These are phyloP conservation scores for Globisporangium middletonii DNA, from an alignment of 352 stramenopile genomes.

Conservation along the genomic window DNA sequence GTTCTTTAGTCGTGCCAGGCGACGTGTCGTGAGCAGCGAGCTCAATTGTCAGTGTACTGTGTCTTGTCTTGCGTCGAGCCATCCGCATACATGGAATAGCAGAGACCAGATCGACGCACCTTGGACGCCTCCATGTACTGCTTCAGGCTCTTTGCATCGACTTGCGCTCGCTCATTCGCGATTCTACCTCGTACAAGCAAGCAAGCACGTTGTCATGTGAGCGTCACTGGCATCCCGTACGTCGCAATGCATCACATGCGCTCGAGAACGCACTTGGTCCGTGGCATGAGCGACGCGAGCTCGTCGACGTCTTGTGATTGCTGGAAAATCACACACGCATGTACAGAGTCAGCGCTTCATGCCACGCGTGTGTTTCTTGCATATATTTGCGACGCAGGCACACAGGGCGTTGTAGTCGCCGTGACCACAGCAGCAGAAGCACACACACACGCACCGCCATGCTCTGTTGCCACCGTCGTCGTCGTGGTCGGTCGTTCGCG, in stretches of 20 bases:
- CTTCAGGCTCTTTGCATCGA: conserved; percentile 47
- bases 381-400: too few species aligned
- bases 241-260: not conserved
- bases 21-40: too few species aligned
- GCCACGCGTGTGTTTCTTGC: too few species aligned
- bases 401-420: too few species aligned
- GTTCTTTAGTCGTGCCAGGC: too few species aligned
- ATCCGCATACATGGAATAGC: too few species aligned
- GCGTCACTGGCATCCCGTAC: not conserved
- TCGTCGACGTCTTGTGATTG: conserved; percentile 31
- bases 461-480: not conserved
- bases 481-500: not conserved
- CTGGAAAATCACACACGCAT: not conserved
- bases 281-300: conserved; percentile 63
- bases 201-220: not conserved
- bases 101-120: conserved; percentile 3
- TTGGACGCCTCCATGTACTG: conserved; percentile 56
- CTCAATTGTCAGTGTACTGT: too few species aligned
- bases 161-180: conserved; percentile 32
- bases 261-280: conserved; percentile 39
- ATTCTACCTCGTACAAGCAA: conserved; percentile 12
- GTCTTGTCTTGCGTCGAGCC: too few species aligned
- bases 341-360: too few species aligned
- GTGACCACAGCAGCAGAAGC: too few species aligned
- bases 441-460: not conserved